Conservation (phyloP, 257 asterid species). For the Linaria vulgaris region DNA sequence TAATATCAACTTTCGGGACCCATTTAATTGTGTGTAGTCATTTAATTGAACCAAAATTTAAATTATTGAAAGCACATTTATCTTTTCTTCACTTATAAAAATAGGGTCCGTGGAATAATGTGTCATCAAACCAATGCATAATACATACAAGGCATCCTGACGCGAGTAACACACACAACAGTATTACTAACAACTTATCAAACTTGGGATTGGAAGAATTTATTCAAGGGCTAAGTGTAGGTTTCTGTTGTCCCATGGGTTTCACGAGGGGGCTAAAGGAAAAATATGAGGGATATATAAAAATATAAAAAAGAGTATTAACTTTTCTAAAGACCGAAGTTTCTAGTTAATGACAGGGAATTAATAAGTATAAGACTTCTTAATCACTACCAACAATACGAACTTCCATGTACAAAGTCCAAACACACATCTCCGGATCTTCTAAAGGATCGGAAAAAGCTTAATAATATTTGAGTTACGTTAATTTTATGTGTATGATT, state of each 20-base stretch:
- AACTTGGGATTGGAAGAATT: slow-evolving; percentile 1
- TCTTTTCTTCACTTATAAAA: slow-evolving; percentile 19
- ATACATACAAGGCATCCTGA: slow-evolving; percentile 6
- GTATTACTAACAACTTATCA: slow-evolving; percentile 1
- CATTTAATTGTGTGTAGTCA: not conserved
- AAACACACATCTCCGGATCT: too few relatives aligned
- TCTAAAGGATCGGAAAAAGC: too few relatives aligned
- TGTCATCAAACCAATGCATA: slow-evolving; percentile 3
- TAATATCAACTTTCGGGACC: too few relatives aligned
- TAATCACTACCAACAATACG: too few relatives aligned
- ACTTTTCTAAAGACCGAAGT: too few relatives aligned
- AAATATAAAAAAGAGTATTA: too few relatives aligned
- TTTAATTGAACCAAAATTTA: slow-evolving; percentile 20
- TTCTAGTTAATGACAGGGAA: too few relatives aligned
- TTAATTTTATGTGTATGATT: too few relatives aligned
- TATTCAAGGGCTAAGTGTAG: too few relatives aligned
- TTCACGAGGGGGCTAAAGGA: slow-evolving; percentile 1
- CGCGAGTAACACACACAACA: slow-evolving; percentile 24
- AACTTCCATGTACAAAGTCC: too few relatives aligned
- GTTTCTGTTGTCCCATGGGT: not conserved
- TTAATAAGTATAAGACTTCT: too few relatives aligned
- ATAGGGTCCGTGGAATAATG: slow-evolving; percentile 1
- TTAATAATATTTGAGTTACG: too few relatives aligned
- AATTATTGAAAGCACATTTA: slow-evolving; percentile 34
- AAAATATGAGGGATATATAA: not conserved